Base-by-base conservation (phyloP, 23 red algal genomes). In the Chondrus crispus region DNA sequence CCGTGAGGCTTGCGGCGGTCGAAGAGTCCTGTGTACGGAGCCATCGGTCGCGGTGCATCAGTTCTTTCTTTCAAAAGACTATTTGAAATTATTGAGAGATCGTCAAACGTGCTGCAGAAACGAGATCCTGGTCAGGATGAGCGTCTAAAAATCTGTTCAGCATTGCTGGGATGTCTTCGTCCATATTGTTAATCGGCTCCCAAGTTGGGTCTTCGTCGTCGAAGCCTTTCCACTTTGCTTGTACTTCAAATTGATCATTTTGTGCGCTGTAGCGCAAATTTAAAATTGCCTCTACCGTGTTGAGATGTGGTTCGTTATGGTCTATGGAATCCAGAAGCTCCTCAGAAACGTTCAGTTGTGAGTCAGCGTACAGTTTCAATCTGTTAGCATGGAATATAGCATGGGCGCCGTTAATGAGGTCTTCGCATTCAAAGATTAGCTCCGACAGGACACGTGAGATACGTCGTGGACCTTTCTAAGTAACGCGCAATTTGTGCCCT, bases 201-300 rank as follows among this genome's bases (percentile, higher is more conserved):
- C 71, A 76, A 20, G 71, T 76, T 10, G 71, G 5, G 22, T 76
- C 28, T 47, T 76, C 29, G 39, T 76, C 38, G 6, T 38, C 71
- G 44, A 76, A 76, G 28, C 71, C 71, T 20, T 39, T 28, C 28
- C 71, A 76, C 39, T 76, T 76, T 28, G 71, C 43, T 76, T 76
- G 71, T 47, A 76, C 6, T 39, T 76, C 19, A 42, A 26, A 76
- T 8, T 12, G 38, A 20, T 47, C 26, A 37, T 26, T 47, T 7
- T 4, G 35, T 7, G 30, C 30, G 11, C 19, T 47, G 28, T 39
- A 76, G 44, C 38, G 10, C 71, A 76, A 39, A 47, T 76, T 39
- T n/a, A 76, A 24, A 8, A 38, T 8, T 76, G 35, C 44, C 22
- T 28, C 44, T 22, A 76, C 71, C 26, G 71, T 76, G 5, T 76